These are phyloP conservation scores for Phialophora macrospora DNA, from an alignment of 2,329 filamentous ascomycete species.

Conservation along the genomic window DNA sequence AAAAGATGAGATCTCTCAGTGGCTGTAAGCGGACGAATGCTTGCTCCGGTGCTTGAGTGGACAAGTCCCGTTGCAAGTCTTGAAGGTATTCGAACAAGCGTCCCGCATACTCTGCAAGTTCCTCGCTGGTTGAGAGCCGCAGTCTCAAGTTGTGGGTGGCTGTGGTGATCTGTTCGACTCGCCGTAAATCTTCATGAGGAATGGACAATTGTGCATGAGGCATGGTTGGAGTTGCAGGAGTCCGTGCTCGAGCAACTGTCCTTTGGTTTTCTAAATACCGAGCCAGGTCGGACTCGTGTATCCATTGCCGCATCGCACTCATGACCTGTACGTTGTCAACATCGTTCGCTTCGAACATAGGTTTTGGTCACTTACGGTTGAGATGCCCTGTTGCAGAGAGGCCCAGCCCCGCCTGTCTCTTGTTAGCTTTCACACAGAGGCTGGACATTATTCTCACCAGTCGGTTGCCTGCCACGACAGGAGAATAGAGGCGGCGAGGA, in stretches of 20 bases:
- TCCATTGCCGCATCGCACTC: constrained; percentile 88
- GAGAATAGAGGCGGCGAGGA: constrained; percentile 87
- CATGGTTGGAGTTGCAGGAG: constrained; percentile 44
- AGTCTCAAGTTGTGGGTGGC: constrained; percentile 64
- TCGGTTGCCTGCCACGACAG: constrained; percentile 96
- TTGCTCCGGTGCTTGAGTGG: constrained; percentile 73
- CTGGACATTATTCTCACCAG: constrained; percentile 68
- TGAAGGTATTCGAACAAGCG: constrained; percentile 75
- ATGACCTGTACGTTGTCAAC: constrained; percentile 65
- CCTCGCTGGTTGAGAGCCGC: constrained; percentile 70
- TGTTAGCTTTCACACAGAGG: constrained; percentile 44
- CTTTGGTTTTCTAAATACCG: constrained; percentile 50
- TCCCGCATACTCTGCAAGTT: constrained; percentile 70
- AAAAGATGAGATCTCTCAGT: constrained; percentile 91
- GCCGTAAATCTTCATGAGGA: constrained; percentile 65
- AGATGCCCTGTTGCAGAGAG: constrained; percentile 87
- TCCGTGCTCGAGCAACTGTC: constrained; percentile 45
- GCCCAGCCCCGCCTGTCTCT: constrained; percentile 81
- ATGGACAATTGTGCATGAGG: constrained; percentile 40
- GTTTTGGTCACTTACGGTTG: constrained; percentile 67
- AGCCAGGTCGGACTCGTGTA: constrained; percentile 74
- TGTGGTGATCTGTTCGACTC: constrained; percentile 69
- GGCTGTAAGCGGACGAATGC: constrained; percentile 90
- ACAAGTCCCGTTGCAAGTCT: constrained; percentile 71
- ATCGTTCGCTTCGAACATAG: background rate